A percentile compares a stretch with the other conserved stretches of the same genome.
These are phyloP conservation scores for Anthoceros angustus DNA, from an alignment of 225 moss, liverwort and hornwort genomes.

Conservation along the genomic window DNA sequence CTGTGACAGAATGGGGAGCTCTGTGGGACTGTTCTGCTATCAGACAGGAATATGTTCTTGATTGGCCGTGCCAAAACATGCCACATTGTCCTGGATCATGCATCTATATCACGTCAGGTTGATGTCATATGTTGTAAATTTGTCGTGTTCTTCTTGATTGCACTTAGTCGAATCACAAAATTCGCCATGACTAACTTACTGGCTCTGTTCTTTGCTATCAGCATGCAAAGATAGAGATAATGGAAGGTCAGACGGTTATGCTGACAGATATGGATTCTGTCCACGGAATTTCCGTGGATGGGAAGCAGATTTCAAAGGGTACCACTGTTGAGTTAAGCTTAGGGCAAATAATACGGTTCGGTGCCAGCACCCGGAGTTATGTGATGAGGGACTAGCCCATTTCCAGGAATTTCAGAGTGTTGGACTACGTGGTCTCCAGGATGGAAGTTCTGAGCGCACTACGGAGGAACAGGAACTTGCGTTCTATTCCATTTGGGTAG, in stretches of 20 bases:
- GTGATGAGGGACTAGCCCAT: constrained; percentile 8
- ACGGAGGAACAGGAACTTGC: too few species aligned
- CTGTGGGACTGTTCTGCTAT: constrained; percentile 22
- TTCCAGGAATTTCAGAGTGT: too few species aligned
- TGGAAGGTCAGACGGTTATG: constrained; percentile 11
- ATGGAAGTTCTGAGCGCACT: too few species aligned
- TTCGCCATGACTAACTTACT: neutral
- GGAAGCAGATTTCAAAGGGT: constrained; percentile 11
- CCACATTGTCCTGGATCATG: constrained; percentile 32
- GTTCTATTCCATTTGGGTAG: too few species aligned
- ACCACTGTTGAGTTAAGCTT: constrained; percentile 13
- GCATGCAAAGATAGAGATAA: constrained; percentile 34
- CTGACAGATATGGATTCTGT: constrained; percentile 25
- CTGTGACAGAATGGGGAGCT: constrained; percentile 20
- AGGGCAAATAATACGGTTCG: constrained; percentile 27
- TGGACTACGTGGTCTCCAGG: too few species aligned
- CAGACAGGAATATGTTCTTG: constrained; percentile 16
- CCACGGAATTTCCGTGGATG: constrained; percentile 34
- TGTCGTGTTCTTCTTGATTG: neutral
- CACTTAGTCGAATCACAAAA: neutral
- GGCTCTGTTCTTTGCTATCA: constrained; percentile 4
- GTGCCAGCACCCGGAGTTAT: constrained; percentile 38
- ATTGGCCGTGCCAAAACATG: constrained; percentile 31
- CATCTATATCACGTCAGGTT: constrained; percentile 37
- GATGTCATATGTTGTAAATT: constrained; percentile 5